Percentiles rank a stretch among this genome's conserved stretches.
These are phyloP conservation scores for Penicillium antarcticum DNA, from an alignment of 495 filamentous ascomycete species.

Conservation along the genomic window DNA sequence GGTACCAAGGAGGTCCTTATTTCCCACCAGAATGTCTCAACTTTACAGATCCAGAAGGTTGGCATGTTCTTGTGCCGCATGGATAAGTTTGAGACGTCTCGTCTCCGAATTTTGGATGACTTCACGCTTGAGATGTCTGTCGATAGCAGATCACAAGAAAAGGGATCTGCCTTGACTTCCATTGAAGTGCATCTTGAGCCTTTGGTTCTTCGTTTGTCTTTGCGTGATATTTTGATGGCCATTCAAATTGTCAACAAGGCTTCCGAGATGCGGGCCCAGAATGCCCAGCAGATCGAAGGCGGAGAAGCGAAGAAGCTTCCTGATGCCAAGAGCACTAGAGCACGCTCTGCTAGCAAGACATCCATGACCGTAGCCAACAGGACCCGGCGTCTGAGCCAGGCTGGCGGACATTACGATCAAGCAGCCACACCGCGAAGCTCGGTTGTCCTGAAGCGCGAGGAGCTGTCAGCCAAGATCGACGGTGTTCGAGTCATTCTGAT, in stretches of 20 bases:
- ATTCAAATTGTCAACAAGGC: slow-evolving; percentile 92
- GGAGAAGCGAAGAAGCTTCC: slow-evolving; percentile 62
- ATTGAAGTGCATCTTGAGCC: slow-evolving; percentile 89
- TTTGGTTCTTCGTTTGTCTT: slow-evolving; percentile 83
- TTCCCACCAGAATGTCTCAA: slow-evolving; percentile 90
- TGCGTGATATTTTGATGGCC: slow-evolving; percentile 91
- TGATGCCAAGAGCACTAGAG: slow-evolving; percentile 55
- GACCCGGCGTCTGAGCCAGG: slow-evolving; percentile 37
- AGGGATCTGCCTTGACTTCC: slow-evolving; percentile 64
- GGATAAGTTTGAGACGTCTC: slow-evolving; percentile 87
- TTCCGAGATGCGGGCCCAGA: slow-evolving; percentile 70
- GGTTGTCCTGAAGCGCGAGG: slow-evolving; percentile 69
- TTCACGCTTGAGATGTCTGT: slow-evolving; percentile 89
- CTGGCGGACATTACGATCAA: slow-evolving; percentile 23
- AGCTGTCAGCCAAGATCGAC: slow-evolving; percentile 77
- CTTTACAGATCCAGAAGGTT: slow-evolving; percentile 85
- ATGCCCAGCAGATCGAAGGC: slow-evolving; percentile 40
- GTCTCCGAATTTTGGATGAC: slow-evolving; percentile 89
- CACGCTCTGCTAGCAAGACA: slow-evolving; percentile 61
- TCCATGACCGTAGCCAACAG: slow-evolving; percentile 55
- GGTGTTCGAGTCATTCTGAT: slow-evolving; percentile 93
- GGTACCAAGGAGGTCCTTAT: slow-evolving; percentile 90
- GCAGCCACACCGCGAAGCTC: slow-evolving; percentile 36
- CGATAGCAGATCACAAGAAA: slow-evolving; percentile 69
- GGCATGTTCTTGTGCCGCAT: slow-evolving; percentile 99